These are phyloP conservation scores for Cryphonectria nitschkei DNA, from an alignment of 2,329 filamentous ascomycete genomes.

Conservation along the genomic window DNA sequence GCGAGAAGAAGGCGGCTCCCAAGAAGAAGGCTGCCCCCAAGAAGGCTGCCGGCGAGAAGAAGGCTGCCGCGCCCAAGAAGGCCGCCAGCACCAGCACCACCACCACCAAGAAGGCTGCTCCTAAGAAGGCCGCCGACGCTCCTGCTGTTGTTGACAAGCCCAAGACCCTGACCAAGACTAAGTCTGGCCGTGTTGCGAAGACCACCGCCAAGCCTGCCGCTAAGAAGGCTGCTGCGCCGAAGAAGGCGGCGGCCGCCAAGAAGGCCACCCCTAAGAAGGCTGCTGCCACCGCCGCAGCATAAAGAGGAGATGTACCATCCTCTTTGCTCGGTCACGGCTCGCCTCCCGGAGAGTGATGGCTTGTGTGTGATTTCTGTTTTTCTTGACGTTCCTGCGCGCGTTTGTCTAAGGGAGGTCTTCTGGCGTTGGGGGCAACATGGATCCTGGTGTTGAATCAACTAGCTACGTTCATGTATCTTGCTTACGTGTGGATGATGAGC, in stretches of 20 bases:
- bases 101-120: conserved; percentile 47
- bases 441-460: conserved; percentile 36
- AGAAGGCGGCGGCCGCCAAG: conserved; percentile 38
- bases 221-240: conserved; percentile 46
- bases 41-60: conserved; percentile 41
- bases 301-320: not conserved
- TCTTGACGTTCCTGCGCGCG: conserved; percentile 39
- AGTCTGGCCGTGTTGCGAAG: conserved; percentile 85
- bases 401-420: conserved; percentile 34
- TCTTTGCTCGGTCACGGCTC: not conserved
- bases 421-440: conserved; percentile 39
- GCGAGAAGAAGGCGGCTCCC: conserved; percentile 34
- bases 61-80: conserved; percentile 51
- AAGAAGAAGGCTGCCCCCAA: conserved; percentile 46
- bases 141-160: conserved; percentile 71
- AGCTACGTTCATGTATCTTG: conserved; percentile 30
- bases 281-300: conserved; percentile 22
- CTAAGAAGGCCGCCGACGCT: conserved; percentile 22
- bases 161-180: conserved; percentile 77
- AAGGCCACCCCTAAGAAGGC: conserved; percentile 46
- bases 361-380: conserved; percentile 35
- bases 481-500: conserved; percentile 31
- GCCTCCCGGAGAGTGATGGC: conserved; percentile 4
- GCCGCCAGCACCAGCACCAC: conserved; percentile 40
- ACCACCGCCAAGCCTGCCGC: conserved; percentile 53